Evolutionary conservation across 768 basidiomycete genomes (phyloP).

Genomic region (Botryobasidium botryosum): DNA sequence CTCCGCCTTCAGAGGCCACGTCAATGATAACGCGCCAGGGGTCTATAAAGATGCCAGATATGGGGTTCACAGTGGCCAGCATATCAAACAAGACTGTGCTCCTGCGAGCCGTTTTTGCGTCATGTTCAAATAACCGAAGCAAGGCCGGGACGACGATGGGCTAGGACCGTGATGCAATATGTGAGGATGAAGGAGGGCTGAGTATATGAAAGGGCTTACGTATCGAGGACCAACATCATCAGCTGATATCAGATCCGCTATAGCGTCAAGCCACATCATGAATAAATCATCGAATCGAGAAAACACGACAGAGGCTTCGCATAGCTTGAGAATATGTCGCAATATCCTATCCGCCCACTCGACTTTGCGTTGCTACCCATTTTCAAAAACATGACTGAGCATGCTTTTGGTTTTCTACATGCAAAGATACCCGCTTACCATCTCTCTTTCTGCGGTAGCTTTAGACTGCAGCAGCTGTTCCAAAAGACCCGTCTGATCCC

Average conservation of each 20-base stretch:
- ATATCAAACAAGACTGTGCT: too few species aligned
- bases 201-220: background rate
- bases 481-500: too few species aligned
- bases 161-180: constrained; percentile 4
- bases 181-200: background rate
- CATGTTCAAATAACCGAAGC: constrained; percentile 39
- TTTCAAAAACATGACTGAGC: background rate
- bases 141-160: constrained; percentile 18
- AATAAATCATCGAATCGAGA: constrained; percentile 41
- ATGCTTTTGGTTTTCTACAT: background rate
- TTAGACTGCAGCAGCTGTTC: too few species aligned
- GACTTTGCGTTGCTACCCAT: constrained; percentile 2
- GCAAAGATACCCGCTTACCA: too few species aligned
- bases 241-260: constrained; percentile 15
- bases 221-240: background rate
- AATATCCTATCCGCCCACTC: constrained; percentile 28
- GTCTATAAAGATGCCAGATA: constrained; percentile 22
- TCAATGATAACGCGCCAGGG: constrained; percentile 37
- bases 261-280: constrained; percentile 38
- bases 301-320: constrained; percentile 37
- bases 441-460: too few species aligned
- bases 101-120: too few species aligned
- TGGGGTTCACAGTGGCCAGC: too few species aligned
- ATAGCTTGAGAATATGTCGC: constrained; percentile 35
- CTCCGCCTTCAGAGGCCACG: constrained; percentile 26